Evolutionary conservation across 371 early-diverging fungal genomes (phyloP).

Genomic region (Cokeromyces recurvatus): DNA sequence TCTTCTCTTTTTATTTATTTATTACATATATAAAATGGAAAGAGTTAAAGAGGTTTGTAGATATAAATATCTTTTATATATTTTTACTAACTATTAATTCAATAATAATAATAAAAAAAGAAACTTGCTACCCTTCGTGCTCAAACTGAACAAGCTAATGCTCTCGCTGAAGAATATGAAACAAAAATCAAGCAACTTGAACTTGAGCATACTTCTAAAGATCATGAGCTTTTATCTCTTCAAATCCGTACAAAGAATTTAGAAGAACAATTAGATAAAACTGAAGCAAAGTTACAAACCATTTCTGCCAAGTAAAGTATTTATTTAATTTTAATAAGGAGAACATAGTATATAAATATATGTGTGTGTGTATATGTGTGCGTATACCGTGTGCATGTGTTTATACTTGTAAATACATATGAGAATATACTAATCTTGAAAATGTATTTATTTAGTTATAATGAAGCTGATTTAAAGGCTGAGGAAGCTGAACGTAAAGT

Average conservation of each 20-base stretch:
- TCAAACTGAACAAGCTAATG: conserved; percentile 65
- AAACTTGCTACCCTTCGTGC: conserved; percentile 65
- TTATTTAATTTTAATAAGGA: conserved; percentile 11
- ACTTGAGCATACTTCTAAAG: conserved; percentile 63
- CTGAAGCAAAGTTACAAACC: conserved; percentile 44
- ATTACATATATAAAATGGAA: no score
- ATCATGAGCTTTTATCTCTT: conserved; percentile 71
- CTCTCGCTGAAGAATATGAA: conserved; percentile 67
- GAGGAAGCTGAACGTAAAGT: conserved; percentile 73
- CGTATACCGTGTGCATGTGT: no score
- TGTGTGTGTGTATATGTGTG: neutral
- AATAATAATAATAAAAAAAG: no score
- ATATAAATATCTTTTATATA: no score
- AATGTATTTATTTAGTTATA: conserved; percentile 42
- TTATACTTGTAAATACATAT: no score
- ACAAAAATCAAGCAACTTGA: conserved; percentile 59
- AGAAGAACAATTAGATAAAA: conserved; percentile 63
- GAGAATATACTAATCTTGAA: no score
- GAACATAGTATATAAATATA: neutral
- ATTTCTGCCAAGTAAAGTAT: no score
- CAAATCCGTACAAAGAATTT: conserved; percentile 62
- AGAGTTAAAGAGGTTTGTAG: neutral
- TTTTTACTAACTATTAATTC: no score
- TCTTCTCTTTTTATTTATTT: neutral
- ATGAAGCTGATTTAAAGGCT: conserved; percentile 69